Conservation (phyloP, 164 flowering plant species). For the grape (Vitis vinifera) region DNA sequence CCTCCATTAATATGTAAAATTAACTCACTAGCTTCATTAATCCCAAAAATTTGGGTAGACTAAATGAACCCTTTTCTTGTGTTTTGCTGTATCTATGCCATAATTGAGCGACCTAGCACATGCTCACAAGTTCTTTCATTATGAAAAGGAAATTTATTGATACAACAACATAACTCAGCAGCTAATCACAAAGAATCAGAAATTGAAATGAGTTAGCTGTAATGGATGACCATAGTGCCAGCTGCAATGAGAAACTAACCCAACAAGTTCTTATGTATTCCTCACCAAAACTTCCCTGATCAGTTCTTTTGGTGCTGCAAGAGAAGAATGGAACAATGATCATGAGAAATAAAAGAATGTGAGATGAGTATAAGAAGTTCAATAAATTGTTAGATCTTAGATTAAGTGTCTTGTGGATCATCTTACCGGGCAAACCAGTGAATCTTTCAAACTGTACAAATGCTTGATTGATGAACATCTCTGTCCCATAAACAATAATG, state of each 20-base stretch:
- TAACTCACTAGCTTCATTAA: no score
- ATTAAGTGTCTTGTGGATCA: not conserved
- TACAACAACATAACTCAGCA: slow-evolving; percentile 3
- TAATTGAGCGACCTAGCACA: not conserved
- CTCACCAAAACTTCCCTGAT: slow-evolving; percentile 30
- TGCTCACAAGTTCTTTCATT: not conserved
- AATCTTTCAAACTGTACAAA: slow-evolving; percentile 34
- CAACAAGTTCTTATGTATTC: slow-evolving; percentile 16
- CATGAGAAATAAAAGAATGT: not conserved
- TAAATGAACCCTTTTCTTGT: no score
- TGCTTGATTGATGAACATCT: slow-evolving; percentile 38
- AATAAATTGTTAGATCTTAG: no score
- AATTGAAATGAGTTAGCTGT: not conserved
- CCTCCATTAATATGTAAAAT: no score
- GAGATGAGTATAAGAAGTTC: no score
- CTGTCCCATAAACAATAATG: slow-evolving; percentile 28
- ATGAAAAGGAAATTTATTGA: not conserved
- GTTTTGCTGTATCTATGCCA: not conserved
- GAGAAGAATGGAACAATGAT: not conserved
- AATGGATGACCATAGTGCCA: not conserved
- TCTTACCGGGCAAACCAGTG: slow-evolving; percentile 38
- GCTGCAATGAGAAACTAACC: not conserved
- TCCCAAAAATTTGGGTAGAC: no score
- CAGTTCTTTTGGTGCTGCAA: slow-evolving; percentile 37
- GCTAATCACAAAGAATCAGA: not conserved